Evolutionary conservation across 2,329 filamentous ascomycete genomes (phyloP), one percentile per base, ranked within the genome.

Genomic region (Botrytis fabae): DNA sequence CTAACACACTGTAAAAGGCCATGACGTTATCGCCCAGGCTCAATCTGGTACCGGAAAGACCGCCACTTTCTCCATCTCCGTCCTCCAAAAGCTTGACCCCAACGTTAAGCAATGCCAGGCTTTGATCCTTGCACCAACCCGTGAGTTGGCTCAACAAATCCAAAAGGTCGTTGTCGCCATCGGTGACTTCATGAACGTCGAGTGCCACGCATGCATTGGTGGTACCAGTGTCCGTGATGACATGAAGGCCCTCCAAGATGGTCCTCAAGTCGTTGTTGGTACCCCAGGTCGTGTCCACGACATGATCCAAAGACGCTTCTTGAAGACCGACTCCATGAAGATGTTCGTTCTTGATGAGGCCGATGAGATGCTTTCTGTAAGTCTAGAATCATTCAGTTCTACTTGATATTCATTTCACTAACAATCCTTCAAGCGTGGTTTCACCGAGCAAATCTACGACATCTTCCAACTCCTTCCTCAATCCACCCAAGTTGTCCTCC

Each of bases 401-500:
- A 40, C 51, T 60, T 66, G 66, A 28, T 14, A 40, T 28, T 48
- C 12, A 22, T 51, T 28, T 48, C 73, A 54, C 83, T 86, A 81
- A 86, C 81, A 78, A 66, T 72, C 44, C 71, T 81, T 57, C 40
- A 77, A 93, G 89, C 95, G 95, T 82, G 96, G 96, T 89, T 99
- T 99, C 91, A 97, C 95, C 81, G 96, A 99, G 89, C 96, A 99
- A 88, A 99, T 99, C 87, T 99, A 99, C 90, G 96, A 99, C 85
- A 97, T 99, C 86, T 99, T 98, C 92, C 95, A 97, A 87, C 93
- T 98, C 75, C 92, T 99, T 72, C 96, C 96, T 73, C 96, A 97
- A 86, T 95, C 94, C 76, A 99, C 95, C 83, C 96, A 99, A 89
- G 96, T 99, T 78, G 95, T 98, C 79, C 93, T 99, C 74, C 91